A percentile compares a stretch with the other conserved stretches of the same genome.
These are phyloP conservation scores for Aristolochia fimbriata DNA, from an alignment of 164 flowering plant species.

Conservation along the genomic window DNA sequence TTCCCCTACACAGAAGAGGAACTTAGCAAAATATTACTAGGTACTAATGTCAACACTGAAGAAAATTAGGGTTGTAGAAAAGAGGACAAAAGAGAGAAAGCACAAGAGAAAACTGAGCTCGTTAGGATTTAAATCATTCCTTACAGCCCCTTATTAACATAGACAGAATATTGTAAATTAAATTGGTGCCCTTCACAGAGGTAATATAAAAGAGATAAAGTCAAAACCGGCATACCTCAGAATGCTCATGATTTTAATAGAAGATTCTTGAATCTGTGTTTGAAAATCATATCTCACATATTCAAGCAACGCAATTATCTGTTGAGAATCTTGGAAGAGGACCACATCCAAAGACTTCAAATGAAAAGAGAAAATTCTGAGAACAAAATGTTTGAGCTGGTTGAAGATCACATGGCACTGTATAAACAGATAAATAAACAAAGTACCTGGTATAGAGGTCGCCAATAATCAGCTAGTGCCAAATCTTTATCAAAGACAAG, in stretches of 20 bases:
- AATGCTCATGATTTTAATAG: constrained; percentile 81
- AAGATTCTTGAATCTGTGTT: constrained; percentile 71
- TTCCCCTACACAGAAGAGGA: too few species aligned
- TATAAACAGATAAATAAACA: constrained; percentile 1
- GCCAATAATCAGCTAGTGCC: constrained; percentile 79
- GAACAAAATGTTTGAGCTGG: not conserved
- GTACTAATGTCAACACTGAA: too few species aligned
- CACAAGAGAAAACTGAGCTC: too few species aligned
- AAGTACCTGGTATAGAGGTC: constrained; percentile 82
- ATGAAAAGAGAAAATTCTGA: constrained; percentile 3
- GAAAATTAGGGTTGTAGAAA: too few species aligned
- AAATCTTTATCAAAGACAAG: constrained; percentile 81
- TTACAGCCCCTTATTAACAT: too few species aligned
- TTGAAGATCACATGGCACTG: not conserved
- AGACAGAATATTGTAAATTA: too few species aligned
- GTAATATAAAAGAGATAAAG: not conserved
- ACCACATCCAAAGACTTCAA: constrained; percentile 86
- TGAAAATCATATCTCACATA: constrained; percentile 85
- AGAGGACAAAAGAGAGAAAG: too few species aligned
- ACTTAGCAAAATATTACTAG: too few species aligned
- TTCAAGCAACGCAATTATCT: constrained; percentile 73
- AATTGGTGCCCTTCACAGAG: not conserved
- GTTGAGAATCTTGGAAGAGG: constrained; percentile 85
- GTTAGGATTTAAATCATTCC: too few species aligned
- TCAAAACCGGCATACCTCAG: constrained; percentile 38